Evolutionary conservation across 1,139 yeast genomes (phyloP), one percentile per base, ranked within the genome.

Genomic region (Candida tropicalis): DNA sequence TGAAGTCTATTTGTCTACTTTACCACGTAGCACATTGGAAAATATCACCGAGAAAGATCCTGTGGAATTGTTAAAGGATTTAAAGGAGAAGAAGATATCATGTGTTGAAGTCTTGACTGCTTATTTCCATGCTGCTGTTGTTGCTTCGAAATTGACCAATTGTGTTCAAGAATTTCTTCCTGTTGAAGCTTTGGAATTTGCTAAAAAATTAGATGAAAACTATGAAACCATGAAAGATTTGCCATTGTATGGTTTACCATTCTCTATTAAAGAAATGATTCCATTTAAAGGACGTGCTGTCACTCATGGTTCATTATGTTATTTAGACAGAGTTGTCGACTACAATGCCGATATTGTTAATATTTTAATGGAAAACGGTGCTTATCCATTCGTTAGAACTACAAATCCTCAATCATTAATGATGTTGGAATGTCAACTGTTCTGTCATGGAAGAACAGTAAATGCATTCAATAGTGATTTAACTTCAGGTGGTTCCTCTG

Each of bases 371-470:
- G 48, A 43, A 18, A 45, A 42, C 28, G 66, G 63, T 5, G 63
- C 60, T 3, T 54, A 58, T 27, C 51, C 54, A 10, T 57, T 51
- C 41, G 54, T 68, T 27, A 65, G 83, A 58, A 79, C 84, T 3
- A 72, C 77, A 35, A 70, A 77, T 49, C 85, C 85, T 9, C 83
- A 79, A 59, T 61, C 77, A 9, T 60, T 80, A 50, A 80, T 81
- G 84, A 80, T 75, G 51, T 59, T 76, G 39, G 82, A 77, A 48
- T 72, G 79, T 23, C 64, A 69, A 48, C 76, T 76, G 56, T 73
- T 72, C 57, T 65, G 74, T 50, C 66, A 63, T 34, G 84, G 83
- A 2, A 65, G 79, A 49, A 73, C 82, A 11, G 67, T 76, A 48
- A 81, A 81, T 57, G 79, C 85, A 0, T 60, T 63, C 54, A 81